Evolutionary conservation across 495 filamentous ascomycete genomes (phyloP).

Genomic region (Lasiosphaeria ovina): DNA sequence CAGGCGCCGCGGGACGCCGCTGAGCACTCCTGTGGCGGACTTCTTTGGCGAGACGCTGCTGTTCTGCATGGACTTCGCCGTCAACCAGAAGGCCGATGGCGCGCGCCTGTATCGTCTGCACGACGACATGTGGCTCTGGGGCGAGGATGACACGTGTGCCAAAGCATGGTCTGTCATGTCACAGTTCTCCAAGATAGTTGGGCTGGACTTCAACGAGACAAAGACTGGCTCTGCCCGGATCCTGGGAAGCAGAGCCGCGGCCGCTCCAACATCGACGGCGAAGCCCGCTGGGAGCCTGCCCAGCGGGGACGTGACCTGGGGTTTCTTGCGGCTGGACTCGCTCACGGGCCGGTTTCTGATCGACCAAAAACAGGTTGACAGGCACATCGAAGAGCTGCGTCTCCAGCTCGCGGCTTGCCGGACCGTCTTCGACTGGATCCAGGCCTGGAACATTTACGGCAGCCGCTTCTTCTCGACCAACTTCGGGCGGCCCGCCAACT

Average conservation of each 20-base stretch:
- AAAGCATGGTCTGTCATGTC: slow-evolving; percentile 59
- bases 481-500: slow-evolving; percentile 61
- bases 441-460: slow-evolving; percentile 66
- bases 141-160: slow-evolving; percentile 51
- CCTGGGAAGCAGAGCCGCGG: slow-evolving; percentile 12
- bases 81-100: slow-evolving; percentile 56
- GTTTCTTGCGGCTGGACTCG: slow-evolving; percentile 59
- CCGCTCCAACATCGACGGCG: slow-evolving; percentile 11
- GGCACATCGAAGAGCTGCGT: slow-evolving; percentile 59
- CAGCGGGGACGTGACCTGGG: slow-evolving; percentile 58
- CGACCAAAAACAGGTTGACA: slow-evolving; percentile 57
- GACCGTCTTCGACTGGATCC: slow-evolving; percentile 60
- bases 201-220: slow-evolving; percentile 57
- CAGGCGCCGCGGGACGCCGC: slow-evolving; percentile 56
- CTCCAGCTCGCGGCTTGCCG: slow-evolving; percentile 52
- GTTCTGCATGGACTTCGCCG: slow-evolving; percentile 64
- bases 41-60: slow-evolving; percentile 60
- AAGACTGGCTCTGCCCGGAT: slow-evolving; percentile 57
- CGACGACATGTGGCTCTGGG: slow-evolving; percentile 72
- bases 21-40: slow-evolving; percentile 57
- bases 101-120: slow-evolving; percentile 62
- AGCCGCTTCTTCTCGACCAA: slow-evolving; percentile 62
- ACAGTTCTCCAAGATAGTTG: slow-evolving; percentile 52
- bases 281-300: slow-evolving; percentile 39
- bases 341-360: slow-evolving; percentile 56